Percentiles rank a stretch among this genome's conserved stretches.
These are phyloP conservation scores for Samsoniella hepiali DNA, from an alignment of 2,329 filamentous ascomycete species.

Conservation along the genomic window DNA sequence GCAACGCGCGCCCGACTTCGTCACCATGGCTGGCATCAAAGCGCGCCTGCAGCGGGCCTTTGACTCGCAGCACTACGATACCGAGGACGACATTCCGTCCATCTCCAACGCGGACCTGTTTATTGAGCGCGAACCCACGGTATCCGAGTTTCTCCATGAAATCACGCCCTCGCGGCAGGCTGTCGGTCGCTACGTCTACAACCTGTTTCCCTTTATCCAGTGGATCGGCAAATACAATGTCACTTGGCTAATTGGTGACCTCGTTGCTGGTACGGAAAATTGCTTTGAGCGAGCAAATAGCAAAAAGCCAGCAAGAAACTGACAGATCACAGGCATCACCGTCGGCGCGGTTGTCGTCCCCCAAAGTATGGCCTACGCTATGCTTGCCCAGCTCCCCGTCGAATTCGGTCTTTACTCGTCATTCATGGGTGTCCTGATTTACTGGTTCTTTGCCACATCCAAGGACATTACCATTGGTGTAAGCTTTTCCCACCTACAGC, in stretches of 20 bases:
- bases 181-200: conserved; percentile 35
- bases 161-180: conserved; percentile 33
- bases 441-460: conserved; percentile 97
- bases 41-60: conserved; percentile 23
- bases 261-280: conserved; percentile 38
- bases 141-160: conserved; percentile 40
- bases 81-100: conserved; percentile 34
- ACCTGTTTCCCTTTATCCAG: conserved; percentile 46
- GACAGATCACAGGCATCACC: conserved; percentile 22
- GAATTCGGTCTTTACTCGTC: conserved; percentile 64
- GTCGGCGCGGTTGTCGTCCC: conserved; percentile 50
- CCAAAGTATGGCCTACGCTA: conserved; percentile 52
- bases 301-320: conserved; percentile 4
- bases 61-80: conserved; percentile 28
- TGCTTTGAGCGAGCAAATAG: not conserved
- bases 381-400: conserved; percentile 44
- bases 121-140: conserved; percentile 41
- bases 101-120: conserved; percentile 37
- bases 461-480: conserved; percentile 86
- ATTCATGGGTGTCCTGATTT: conserved; percentile 90
- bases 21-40: conserved; percentile 23
- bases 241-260: conserved; percentile 45
- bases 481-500: conserved; percentile 30
- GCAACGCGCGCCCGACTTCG: not conserved
- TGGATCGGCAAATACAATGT: conserved; percentile 52